Conservation (phyloP, 148 eudicot species). For the Nyssa sinensis region DNA sequence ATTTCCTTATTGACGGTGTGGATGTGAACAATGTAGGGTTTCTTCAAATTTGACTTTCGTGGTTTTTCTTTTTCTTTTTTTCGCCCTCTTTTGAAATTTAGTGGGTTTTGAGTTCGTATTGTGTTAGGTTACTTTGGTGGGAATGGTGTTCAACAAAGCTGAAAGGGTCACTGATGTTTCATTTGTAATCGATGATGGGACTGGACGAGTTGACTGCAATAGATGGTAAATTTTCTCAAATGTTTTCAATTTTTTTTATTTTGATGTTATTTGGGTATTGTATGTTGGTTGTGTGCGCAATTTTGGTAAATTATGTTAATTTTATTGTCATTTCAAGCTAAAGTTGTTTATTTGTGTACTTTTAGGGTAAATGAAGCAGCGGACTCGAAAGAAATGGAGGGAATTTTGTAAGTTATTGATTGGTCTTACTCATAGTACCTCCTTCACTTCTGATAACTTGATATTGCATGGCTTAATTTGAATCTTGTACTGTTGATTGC, state of each 20-base stretch:
- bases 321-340: slow-evolving; percentile 19
- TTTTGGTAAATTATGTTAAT: slow-evolving; percentile 11
- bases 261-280: not conserved
- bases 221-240: slow-evolving; percentile 58
- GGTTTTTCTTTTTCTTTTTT: not conserved
- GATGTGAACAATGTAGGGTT: slow-evolving; percentile 62
- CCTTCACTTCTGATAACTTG: not conserved
- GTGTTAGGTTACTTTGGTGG: slow-evolving; percentile 78
- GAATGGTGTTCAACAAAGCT: slow-evolving; percentile 56
- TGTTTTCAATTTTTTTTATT: not conserved
- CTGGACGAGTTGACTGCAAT: slow-evolving; percentile 73
- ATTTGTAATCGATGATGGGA: slow-evolving; percentile 81
- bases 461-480: not conserved
- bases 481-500: slow-evolving; percentile 1
- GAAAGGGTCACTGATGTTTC: slow-evolving; percentile 81
- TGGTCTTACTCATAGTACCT: not conserved
- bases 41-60: not conserved
- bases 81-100: too few relatives aligned
- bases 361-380: slow-evolving; percentile 62
- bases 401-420: slow-evolving; percentile 45
- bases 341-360: not conserved
- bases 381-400: slow-evolving; percentile 66
- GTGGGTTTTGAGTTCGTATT: slow-evolving; percentile 2
- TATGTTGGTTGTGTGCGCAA: slow-evolving; percentile 5
- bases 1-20: slow-evolving; percentile 61